Conservation (phyloP, 768 basidiomycete genomes). For the Thelephora aurantiotincta region DNA sequence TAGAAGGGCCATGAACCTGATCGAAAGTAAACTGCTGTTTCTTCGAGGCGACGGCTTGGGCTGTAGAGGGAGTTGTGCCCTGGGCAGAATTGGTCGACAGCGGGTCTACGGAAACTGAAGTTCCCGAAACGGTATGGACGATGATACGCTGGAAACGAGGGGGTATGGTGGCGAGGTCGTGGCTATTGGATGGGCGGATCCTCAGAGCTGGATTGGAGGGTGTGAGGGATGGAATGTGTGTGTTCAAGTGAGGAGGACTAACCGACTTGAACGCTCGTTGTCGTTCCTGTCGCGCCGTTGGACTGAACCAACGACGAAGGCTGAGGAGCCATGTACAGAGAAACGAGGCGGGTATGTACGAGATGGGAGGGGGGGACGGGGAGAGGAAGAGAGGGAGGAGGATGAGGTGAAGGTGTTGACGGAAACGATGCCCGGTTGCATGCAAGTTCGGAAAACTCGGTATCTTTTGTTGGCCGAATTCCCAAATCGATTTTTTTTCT, state of each 20-base stretch:
- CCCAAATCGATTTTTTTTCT: too few species aligned
- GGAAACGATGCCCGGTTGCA: too few species aligned
- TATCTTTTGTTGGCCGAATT: too few species aligned
- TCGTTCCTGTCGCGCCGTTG: conserved; percentile 27
- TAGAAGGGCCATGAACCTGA: conserved; percentile 79
- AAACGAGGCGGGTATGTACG: too few species aligned
- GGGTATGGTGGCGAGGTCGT: conserved; percentile 79
- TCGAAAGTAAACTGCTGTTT: conserved; percentile 87
- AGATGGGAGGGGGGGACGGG: too few species aligned
- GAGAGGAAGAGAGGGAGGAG: too few species aligned
- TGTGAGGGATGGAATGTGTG: conserved; percentile 9
- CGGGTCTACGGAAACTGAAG: conserved; percentile 74
- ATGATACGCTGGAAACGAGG: conserved; percentile 87
- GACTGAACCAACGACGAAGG: too few species aligned
- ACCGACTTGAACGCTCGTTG: conserved; percentile 93
- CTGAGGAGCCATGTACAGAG: too few species aligned
- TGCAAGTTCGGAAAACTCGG: too few species aligned
- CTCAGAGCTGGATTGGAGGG: conserved; percentile 48
- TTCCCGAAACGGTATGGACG: conserved; percentile 62
- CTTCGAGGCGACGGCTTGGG: conserved; percentile 40
- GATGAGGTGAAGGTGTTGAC: too few species aligned
- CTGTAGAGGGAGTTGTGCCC: conserved; percentile 25
- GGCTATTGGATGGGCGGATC: conserved; percentile 75
- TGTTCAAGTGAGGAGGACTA: conserved; percentile 21
- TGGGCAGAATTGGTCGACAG: conserved; percentile 36